These are phyloP conservation scores for Paspalum notatum DNA, from an alignment of 176 grass and related monocot species.

Conservation along the genomic window DNA sequence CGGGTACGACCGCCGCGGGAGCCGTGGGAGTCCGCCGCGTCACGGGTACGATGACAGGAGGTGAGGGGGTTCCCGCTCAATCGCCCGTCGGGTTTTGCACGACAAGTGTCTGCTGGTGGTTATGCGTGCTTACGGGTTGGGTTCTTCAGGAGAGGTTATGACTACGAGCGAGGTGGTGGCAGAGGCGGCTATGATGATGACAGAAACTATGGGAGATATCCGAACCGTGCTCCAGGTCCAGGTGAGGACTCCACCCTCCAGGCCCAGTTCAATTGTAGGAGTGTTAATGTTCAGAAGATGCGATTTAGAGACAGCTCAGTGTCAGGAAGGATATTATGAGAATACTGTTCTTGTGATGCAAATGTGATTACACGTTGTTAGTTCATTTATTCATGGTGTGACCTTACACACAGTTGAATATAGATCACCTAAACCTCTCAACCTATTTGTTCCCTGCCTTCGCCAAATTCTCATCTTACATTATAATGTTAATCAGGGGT, in stretches of 20 bases:
- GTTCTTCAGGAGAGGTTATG: slow-evolving; percentile 59
- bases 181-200: slow-evolving; percentile 82
- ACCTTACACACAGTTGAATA: background rate
- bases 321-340: background rate
- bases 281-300: background rate
- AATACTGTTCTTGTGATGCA: background rate
- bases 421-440: too few species aligned
- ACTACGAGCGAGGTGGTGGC: slow-evolving; percentile 68
- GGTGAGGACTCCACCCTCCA: slow-evolving; percentile 27
- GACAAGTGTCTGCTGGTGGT: background rate
- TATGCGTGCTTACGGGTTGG: background rate
- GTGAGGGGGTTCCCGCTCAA: slow-evolving; percentile 3
- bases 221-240: slow-evolving; percentile 58
- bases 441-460: too few species aligned
- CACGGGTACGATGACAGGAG: slow-evolving; percentile 52
- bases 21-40: slow-evolving; percentile 71
- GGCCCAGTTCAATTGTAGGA: background rate
- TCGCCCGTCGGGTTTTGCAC: background rate
- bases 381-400: background rate
- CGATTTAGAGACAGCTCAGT: background rate
- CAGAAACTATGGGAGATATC: slow-evolving; percentile 65
- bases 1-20: slow-evolving; percentile 82
- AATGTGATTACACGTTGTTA: background rate
- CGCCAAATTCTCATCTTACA: background rate
- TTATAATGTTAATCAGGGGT: background rate